Evolutionary conservation across 2,329 filamentous ascomycete species (phyloP).

Genomic region (Mollisia scopiformis): DNA sequence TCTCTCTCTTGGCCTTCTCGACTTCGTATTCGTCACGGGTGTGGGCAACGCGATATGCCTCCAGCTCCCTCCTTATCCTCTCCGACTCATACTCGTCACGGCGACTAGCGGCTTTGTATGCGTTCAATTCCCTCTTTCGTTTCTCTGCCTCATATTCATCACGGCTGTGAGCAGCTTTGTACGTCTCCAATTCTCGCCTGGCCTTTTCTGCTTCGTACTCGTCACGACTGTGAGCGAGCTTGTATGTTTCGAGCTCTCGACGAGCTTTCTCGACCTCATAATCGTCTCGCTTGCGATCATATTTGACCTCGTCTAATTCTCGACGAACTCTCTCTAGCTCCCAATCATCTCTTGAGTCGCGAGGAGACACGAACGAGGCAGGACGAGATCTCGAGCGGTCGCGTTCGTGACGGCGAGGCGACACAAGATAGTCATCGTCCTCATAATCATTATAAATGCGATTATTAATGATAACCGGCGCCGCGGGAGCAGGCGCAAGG

Average conservation of each 20-base stretch:
- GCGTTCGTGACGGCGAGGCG: neutral
- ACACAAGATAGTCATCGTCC: conserved; percentile 22
- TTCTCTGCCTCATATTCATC: conserved; percentile 49
- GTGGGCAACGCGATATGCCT: conserved; percentile 43
- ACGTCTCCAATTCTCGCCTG: conserved; percentile 17
- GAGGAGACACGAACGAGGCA: conserved; percentile 6
- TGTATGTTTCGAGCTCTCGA: conserved; percentile 18
- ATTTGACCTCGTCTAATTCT: neutral
- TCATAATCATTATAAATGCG: conserved; percentile 50
- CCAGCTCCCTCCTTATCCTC: conserved; percentile 44
- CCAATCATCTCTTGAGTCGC: conserved; percentile 8
- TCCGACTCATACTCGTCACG: conserved; percentile 39
- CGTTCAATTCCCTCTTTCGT: conserved; percentile 16
- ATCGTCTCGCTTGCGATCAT: conserved; percentile 33
- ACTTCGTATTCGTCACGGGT: conserved; percentile 38
- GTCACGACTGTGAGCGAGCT: conserved; percentile 28
- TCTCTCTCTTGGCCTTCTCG: conserved; percentile 42
- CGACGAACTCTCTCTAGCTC: neutral
- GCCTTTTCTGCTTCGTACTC: conserved; percentile 47
- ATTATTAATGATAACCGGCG: conserved; percentile 60
- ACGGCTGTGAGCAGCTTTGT: conserved; percentile 7
- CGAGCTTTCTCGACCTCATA: conserved; percentile 45
- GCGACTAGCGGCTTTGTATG: conserved; percentile 4
- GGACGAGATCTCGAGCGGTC: conserved; percentile 11
- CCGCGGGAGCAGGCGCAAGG: conserved; percentile 37